Evolutionary conservation across 306 rosid species (phyloP), one percentile per base, ranked within the genome.

Genomic region (Lablab purpureus): DNA sequence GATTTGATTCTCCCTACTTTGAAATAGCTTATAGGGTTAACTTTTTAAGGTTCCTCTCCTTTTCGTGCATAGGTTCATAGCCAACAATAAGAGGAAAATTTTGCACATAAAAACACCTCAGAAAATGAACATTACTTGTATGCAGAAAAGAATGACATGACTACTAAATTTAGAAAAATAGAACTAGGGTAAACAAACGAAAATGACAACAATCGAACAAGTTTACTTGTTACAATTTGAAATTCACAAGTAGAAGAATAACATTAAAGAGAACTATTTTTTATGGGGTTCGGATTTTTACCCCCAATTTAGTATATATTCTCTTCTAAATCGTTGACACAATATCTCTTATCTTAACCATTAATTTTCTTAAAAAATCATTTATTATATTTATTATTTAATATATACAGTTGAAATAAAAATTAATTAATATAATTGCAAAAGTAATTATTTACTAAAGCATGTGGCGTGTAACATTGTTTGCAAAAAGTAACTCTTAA

Each of bases 1-100:
- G 7, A 56, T 54, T 69, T 70, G 82, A 69, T 56, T 69, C 82
- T 43, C 21, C 63, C 77, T 69, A 78, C 14, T 30, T 34, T 41
- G 18, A 15, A 55, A 56, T 41, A 78, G 82, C 50, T 73, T 55
- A 4, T 58, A 69, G 75, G 59, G 49, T 78, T 78, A 30, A 22
- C 77, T 28, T 78, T 70, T 68, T 49, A 18, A 69, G 58, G 60
- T 55, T 18, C 27, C 59, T 55, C 14, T 23, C 58, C 28, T 64
- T 66, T 54, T 52, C 17, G 46, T 27, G 68, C 59, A 27, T 78
- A 78, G 76, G 63, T 6, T 78, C 50, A 41, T 41, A 78, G 67
- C 67, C 69, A 25, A 23, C 12, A 56, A 68, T 12, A 68, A 78
- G 36, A 10, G 74, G 50, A 78, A 78, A 69, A 40, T 23, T 54